Conservation (phyloP, 306 rosid genomes). For the Castanea crenata region DNA sequence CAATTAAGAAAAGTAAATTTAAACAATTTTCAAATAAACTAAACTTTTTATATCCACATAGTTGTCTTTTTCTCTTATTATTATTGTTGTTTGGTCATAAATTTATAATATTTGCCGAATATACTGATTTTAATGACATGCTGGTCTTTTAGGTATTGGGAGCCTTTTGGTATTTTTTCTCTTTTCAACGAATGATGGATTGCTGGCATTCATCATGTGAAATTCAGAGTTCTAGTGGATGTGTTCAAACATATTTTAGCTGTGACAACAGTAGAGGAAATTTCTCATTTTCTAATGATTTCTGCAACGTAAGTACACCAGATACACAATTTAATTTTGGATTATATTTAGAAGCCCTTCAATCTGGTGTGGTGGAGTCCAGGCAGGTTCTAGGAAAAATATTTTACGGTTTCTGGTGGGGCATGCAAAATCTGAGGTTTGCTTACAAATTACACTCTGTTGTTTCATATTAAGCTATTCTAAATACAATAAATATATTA, state of each 20-base stretch:
- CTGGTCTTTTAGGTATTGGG: conserved; percentile 66
- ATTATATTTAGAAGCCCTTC: neutral
- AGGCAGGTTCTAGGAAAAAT: neutral
- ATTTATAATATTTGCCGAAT: too few species aligned
- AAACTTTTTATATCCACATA: too few species aligned
- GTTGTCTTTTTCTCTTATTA: too few species aligned
- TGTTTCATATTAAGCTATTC: too few species aligned
- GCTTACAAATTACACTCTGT: neutral
- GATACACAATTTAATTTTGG: neutral
- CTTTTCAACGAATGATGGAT: neutral
- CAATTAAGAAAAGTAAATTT: too few species aligned
- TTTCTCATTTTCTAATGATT: too few species aligned
- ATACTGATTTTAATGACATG: conserved; percentile 6
- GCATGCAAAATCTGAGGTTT: neutral
- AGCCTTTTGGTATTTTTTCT: conserved; percentile 79
- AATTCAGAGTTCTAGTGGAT: neutral
- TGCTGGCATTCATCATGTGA: neutral
- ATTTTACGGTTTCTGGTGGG: neutral
- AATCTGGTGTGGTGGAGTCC: neutral
- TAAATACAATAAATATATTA: too few species aligned
- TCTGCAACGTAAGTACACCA: neutral
- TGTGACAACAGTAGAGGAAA: neutral
- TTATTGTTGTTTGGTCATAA: too few species aligned
- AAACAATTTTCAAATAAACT: too few species aligned
- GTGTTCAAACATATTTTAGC: neutral